These are phyloP conservation scores for Colletotrichum caudatum DNA, from an alignment of 2,329 filamentous ascomycete genomes.

Conservation along the genomic window DNA sequence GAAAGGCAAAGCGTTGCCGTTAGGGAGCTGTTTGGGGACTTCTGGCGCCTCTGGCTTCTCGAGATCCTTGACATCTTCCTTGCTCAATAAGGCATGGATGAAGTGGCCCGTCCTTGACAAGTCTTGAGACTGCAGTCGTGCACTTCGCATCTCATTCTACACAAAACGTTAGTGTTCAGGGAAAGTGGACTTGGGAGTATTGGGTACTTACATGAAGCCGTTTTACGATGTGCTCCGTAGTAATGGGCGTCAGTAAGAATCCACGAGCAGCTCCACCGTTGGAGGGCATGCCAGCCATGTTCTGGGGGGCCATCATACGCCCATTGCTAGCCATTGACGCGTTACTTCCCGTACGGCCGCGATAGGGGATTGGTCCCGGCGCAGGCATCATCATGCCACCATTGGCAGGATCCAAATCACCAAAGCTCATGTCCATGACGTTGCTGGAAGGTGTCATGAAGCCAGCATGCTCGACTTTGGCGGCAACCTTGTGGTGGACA, in stretches of 20 bases:
- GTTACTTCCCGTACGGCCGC: conserved; percentile 77
- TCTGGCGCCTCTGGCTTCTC: conserved; percentile 65
- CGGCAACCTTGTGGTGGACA: conserved; percentile 97
- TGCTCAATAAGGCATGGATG: conserved; percentile 79
- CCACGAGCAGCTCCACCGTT: conserved; percentile 68
- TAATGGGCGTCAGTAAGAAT: conserved; percentile 89
- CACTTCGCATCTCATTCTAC: conserved; percentile 90
- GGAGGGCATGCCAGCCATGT: conserved; percentile 60
- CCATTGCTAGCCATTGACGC: conserved; percentile 71
- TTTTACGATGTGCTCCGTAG: conserved; percentile 95
- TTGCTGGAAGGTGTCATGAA: conserved; percentile 81
- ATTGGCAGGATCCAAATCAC: conserved; percentile 87
- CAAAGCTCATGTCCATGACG: conserved; percentile 89
- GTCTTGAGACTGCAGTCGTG: conserved; percentile 88
- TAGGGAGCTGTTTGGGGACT: conserved; percentile 61
- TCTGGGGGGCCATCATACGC: conserved; percentile 68
- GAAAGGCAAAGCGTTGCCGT: conserved; percentile 65
- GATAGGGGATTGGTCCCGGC: conserved; percentile 75
- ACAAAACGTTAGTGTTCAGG: conserved; percentile 44
- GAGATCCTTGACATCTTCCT: conserved; percentile 73
- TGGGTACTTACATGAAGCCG: conserved; percentile 76
- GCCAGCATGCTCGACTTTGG: conserved; percentile 95
- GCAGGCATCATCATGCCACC: conserved; percentile 78
- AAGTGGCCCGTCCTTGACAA: conserved; percentile 86
- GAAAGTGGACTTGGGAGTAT: conserved; percentile 1